A percentile compares a stretch with the other conserved stretches of the same genome.
These are phyloP conservation scores for Pyrenochaeta sp. DNA, from an alignment of 2,329 filamentous ascomycete species.

Conservation along the genomic window DNA sequence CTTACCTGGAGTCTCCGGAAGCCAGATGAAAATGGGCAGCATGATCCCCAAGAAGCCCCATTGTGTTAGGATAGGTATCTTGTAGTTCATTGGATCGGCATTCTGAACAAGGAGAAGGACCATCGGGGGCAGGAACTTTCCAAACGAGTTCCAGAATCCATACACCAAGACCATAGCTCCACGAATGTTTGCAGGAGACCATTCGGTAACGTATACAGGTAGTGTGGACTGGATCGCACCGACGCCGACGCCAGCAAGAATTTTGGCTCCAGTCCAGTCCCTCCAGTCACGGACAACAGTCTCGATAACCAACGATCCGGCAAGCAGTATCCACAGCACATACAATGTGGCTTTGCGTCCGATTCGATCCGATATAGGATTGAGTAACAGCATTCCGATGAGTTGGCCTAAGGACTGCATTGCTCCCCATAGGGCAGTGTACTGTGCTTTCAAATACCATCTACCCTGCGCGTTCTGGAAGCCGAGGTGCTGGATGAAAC, in stretches of 20 bases:
- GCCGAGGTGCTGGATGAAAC: conserved; percentile 1
- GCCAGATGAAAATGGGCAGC: conserved; percentile 1
- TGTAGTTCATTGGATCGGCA: background rate
- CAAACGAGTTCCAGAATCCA: conserved; percentile 1
- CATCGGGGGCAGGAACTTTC: background rate
- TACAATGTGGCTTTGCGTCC: background rate
- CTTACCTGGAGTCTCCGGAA: conserved; percentile 1
- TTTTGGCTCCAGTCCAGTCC: conserved; percentile 3
- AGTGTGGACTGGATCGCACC: background rate
- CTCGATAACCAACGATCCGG: background rate
- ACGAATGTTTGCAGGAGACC: conserved; percentile 1
- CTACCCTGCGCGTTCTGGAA: background rate
- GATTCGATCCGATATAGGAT: background rate
- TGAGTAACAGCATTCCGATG: background rate
- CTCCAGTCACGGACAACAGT: conserved; percentile 1
- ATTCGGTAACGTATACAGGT: conserved; percentile 1
- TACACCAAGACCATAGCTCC: background rate
- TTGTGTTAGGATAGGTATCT: background rate
- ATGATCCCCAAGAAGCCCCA: conserved; percentile 3
- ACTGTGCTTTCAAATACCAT: background rate
- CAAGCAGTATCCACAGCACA: background rate
- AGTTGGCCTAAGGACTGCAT: conserved; percentile 1
- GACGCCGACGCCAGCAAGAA: background rate
- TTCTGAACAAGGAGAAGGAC: background rate
- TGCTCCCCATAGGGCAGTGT: conserved; percentile 1